These are phyloP conservation scores for Globisporangium perplexum DNA, from an alignment of 352 stramenopile species.

Conservation along the genomic window DNA sequence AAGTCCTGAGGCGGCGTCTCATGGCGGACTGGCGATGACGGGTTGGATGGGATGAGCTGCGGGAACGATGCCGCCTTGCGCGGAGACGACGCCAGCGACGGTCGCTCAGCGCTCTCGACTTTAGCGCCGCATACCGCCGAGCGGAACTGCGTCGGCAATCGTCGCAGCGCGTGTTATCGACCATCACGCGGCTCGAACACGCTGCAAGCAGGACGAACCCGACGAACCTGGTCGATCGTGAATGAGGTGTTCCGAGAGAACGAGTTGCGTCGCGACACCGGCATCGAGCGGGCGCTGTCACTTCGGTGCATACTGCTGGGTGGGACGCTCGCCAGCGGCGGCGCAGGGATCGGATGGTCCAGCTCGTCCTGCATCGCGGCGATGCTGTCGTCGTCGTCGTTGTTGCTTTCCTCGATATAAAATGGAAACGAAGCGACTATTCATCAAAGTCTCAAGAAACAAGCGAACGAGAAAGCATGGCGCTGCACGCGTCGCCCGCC, in stretches of 20 bases:
- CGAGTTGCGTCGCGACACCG: conserved; percentile 22
- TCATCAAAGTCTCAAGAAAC: no score
- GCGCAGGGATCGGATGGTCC: no score
- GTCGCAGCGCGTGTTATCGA: not conserved
- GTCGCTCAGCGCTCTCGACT: not conserved
- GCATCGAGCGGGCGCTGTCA: conserved; percentile 5
- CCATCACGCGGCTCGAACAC: not conserved
- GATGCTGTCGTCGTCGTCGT: no score
- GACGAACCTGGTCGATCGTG: conserved; percentile 29
- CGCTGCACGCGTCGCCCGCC: conserved; percentile 3
- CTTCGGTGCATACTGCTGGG: conserved; percentile 1
- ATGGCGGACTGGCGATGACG: conserved; percentile 8
- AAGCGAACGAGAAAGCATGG: not conserved
- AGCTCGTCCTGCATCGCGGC: no score
- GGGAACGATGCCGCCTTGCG: conserved; percentile 24
- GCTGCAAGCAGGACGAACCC: not conserved
- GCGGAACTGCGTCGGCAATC: conserved; percentile 8
- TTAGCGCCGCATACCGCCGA: conserved; percentile 13
- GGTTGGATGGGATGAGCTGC: conserved; percentile 7
- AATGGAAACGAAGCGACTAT: no score
- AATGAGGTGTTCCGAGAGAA: conserved; percentile 22
- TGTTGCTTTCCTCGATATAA: no score
- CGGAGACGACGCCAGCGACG: conserved; percentile 13
- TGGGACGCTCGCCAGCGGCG: no score
- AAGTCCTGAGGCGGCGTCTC: not conserved